These are phyloP conservation scores for Coniella vitis DNA, from an alignment of 2,329 filamentous ascomycete genomes.

Conservation along the genomic window DNA sequence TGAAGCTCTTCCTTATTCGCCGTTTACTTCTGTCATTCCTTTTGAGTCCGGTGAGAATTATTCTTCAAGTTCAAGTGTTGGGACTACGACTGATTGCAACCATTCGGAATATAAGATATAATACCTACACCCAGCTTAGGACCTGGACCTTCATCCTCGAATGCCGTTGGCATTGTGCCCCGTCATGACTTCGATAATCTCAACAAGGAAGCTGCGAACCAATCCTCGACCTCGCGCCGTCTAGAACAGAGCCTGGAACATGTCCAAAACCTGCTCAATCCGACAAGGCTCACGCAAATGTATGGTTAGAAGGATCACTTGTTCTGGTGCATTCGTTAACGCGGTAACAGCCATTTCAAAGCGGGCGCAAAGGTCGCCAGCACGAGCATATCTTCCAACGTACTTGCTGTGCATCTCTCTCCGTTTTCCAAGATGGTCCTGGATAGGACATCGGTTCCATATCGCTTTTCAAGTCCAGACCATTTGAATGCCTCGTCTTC, in stretches of 20 bases:
- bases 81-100: neutral
- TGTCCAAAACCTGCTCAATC: constrained; percentile 66
- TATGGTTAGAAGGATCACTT: constrained; percentile 29
- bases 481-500: constrained; percentile 22
- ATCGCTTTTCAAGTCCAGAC: constrained; percentile 33
- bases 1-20: constrained; percentile 75
- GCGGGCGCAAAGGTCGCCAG: constrained; percentile 32
- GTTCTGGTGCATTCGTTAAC: constrained; percentile 22
- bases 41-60: constrained; percentile 61
- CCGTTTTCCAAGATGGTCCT: constrained; percentile 45
- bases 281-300: constrained; percentile 65
- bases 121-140: constrained; percentile 59
- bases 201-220: constrained; percentile 59
- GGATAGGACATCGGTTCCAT: constrained; percentile 34
- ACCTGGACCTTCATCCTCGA: constrained; percentile 44
- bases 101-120: constrained; percentile 51
- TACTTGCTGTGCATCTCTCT: constrained; percentile 36
- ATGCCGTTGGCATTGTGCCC: constrained; percentile 44
- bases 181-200: constrained; percentile 56
- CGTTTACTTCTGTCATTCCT: constrained; percentile 72
- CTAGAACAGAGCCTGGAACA: constrained; percentile 68
- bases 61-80: neutral
- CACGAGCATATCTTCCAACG: constrained; percentile 22
- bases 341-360: constrained; percentile 48
- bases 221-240: constrained; percentile 53